Conservation (phyloP, 2,329 filamentous ascomycete species). For the Penicillium sp. region DNA sequence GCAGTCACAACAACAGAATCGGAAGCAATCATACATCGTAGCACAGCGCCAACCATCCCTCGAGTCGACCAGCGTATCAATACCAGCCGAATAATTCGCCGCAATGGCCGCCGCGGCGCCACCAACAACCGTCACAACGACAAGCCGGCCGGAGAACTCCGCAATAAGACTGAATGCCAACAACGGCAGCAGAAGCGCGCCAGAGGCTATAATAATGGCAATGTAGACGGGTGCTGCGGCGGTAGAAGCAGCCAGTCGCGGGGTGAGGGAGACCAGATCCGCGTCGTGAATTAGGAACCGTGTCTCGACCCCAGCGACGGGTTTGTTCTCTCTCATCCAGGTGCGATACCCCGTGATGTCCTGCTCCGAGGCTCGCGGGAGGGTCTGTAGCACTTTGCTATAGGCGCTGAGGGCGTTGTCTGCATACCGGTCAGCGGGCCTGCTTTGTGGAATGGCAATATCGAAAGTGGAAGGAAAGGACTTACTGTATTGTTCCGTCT, state of each 20-base stretch:
- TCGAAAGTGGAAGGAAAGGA: background rate
- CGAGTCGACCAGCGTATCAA: constrained; percentile 38
- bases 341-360: constrained; percentile 53
- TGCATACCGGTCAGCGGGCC: constrained; percentile 14
- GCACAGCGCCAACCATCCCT: constrained; percentile 44
- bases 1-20: background rate
- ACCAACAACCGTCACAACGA: constrained; percentile 56
- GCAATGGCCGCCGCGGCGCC: constrained; percentile 46
- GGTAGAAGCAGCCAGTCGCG: constrained; percentile 19
- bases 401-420: constrained; percentile 49
- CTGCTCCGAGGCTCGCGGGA: constrained; percentile 47
- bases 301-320: constrained; percentile 53
- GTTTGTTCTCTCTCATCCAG: constrained; percentile 54
- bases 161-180: constrained; percentile 60
- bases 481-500: constrained; percentile 63
- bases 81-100: constrained; percentile 37
- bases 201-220: constrained; percentile 50
- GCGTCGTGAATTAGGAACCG: constrained; percentile 53
- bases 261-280: constrained; percentile 46
- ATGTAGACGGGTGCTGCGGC: constrained; percentile 33
- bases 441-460: background rate
- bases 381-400: constrained; percentile 47
- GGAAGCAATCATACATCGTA: constrained; percentile 32
- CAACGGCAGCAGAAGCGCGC: constrained; percentile 58
- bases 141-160: constrained; percentile 58